These are phyloP conservation scores for Cyberlindnera amylophila DNA, from an alignment of 805 yeast genomes.

Conservation along the genomic window DNA sequence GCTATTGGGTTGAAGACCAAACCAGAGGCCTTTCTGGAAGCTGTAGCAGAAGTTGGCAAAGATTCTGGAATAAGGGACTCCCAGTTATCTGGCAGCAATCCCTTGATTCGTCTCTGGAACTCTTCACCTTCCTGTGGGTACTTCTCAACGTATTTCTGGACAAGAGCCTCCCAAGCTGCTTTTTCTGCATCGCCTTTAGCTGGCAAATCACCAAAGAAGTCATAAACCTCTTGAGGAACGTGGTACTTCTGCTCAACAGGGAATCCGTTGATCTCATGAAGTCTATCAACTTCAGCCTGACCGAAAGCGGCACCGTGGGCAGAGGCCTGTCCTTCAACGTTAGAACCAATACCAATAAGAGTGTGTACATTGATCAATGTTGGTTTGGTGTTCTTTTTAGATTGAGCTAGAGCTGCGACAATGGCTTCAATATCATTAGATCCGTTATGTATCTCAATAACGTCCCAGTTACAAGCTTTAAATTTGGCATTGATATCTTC, in stretches of 20 bases:
- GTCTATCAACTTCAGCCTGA: slow-evolving; percentile 83
- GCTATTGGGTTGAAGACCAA: slow-evolving; percentile 43
- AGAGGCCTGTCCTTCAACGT: slow-evolving; percentile 75
- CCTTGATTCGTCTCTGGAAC: slow-evolving; percentile 67
- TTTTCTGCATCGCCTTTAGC: slow-evolving; percentile 60
- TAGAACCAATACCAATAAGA: slow-evolving; percentile 90
- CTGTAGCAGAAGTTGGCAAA: slow-evolving; percentile 69
- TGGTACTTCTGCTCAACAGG: slow-evolving; percentile 74
- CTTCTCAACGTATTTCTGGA: slow-evolving; percentile 56
- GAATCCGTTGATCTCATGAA: slow-evolving; percentile 81
- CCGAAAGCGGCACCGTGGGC: slow-evolving; percentile 97
- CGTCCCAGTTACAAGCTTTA: slow-evolving; percentile 92
- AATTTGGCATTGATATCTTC: slow-evolving; percentile 85
- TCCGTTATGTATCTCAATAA: slow-evolving; percentile 70
- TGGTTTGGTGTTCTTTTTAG: slow-evolving; percentile 83
- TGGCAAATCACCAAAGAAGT: slow-evolving; percentile 53
- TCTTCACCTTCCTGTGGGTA: slow-evolving; percentile 79
- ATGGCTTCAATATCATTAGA: slow-evolving; percentile 72
- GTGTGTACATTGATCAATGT: slow-evolving; percentile 84
- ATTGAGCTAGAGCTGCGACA: slow-evolving; percentile 69
- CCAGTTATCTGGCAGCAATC: slow-evolving; percentile 83
- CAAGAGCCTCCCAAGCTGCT: slow-evolving; percentile 65
- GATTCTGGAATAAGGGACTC: slow-evolving; percentile 69
- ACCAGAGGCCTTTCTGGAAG: slow-evolving; percentile 92
- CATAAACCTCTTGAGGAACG: slow-evolving; percentile 80